Evolutionary conservation across 2,329 filamentous ascomycete genomes (phyloP), one percentile per base, ranked within the genome.

Genomic region (Helotiales sp.): DNA sequence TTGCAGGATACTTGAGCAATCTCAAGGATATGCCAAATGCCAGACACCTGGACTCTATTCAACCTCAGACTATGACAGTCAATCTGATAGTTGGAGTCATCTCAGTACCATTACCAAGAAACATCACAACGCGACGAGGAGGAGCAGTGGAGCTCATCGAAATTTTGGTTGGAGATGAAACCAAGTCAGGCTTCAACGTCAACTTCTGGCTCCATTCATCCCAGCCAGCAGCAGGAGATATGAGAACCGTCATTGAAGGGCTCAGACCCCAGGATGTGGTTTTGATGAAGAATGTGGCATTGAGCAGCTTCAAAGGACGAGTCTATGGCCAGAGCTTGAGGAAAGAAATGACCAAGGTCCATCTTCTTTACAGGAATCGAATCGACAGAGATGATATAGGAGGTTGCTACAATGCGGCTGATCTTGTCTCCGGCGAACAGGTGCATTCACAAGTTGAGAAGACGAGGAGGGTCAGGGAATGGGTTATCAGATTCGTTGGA

Each of bases 301-400:
- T 98, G 52, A 84, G 85, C 52, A 84, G 85, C 3, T 98, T 93
- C 71, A 81, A 82, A 52, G 83, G 85, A 47, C 87, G 83, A 66
- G 93, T 97, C 0, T 92, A 95, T 66, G 93, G 93, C 0, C 89
- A 96, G 71, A 95, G 88, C 68, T 75, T 97, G 61, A 83, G 88
- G 27, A 83, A 82, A 62, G 84, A 85, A 7, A 81, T 89, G 66
- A 93, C 90, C 3, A 84, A 81, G 60, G 76, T 93, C 25, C 80
- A 86, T 61, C 74, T 96, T 42, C 73, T 96, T 17, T 84, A 84
- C 66, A 79, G 84, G 22, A 75, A 77, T 55, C 78, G 74, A 59
- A 69, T 82, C 8, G 80, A 82, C 57, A 76, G 75, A 64, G 79
- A 69, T 34, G 85, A 81, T 69, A 71, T 67, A 58, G 79, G 75